Conservation (phyloP, 2,329 filamentous ascomycete species). For the Cladosporium halotolerans region DNA sequence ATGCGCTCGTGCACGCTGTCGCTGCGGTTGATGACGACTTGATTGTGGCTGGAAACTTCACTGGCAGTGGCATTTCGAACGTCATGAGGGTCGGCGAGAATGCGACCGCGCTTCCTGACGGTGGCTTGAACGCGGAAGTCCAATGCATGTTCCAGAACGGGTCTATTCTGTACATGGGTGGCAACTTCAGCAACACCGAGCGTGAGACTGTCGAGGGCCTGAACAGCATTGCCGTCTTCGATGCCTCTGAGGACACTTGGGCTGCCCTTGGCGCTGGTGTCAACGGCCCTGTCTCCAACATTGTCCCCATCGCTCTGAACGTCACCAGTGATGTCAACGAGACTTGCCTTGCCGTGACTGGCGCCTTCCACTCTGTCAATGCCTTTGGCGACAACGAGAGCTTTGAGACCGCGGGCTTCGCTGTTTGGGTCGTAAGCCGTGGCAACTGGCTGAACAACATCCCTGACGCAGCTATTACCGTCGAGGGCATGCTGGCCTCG, state of each 20-base stretch:
- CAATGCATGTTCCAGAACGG: slow-evolving; percentile 61
- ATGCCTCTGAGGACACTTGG: slow-evolving; percentile 65
- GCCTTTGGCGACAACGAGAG: slow-evolving; percentile 59
- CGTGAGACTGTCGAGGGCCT: slow-evolving; percentile 58
- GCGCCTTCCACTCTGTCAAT: slow-evolving; percentile 68
- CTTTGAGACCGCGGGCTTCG: slow-evolving; percentile 66
- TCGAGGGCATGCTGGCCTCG: slow-evolving; percentile 68
- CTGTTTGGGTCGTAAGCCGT: slow-evolving; percentile 82
- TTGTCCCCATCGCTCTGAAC: slow-evolving; percentile 76
- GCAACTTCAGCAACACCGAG: slow-evolving; percentile 71
- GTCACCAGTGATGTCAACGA: slow-evolving; percentile 63
- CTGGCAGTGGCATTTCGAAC: slow-evolving; percentile 60
- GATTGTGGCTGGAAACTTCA: slow-evolving; percentile 82
- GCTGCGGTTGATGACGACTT: slow-evolving; percentile 56
- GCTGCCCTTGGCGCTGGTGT: slow-evolving; percentile 75
- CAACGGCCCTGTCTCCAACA: slow-evolving; percentile 66
- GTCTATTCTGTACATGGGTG: slow-evolving; percentile 70
- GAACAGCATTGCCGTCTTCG: slow-evolving; percentile 70
- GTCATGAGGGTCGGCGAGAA: slow-evolving; percentile 68
- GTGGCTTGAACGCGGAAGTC: slow-evolving; percentile 78
- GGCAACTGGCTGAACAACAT: slow-evolving; percentile 86
- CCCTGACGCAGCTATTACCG: slow-evolving; percentile 52
- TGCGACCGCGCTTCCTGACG: slow-evolving; percentile 55
- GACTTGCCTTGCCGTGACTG: slow-evolving; percentile 70
- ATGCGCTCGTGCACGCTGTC: slow-evolving; percentile 67